Base-by-base conservation (phyloP, 495 filamentous ascomycete genomes). In the Trypethelium eluteriae region DNA sequence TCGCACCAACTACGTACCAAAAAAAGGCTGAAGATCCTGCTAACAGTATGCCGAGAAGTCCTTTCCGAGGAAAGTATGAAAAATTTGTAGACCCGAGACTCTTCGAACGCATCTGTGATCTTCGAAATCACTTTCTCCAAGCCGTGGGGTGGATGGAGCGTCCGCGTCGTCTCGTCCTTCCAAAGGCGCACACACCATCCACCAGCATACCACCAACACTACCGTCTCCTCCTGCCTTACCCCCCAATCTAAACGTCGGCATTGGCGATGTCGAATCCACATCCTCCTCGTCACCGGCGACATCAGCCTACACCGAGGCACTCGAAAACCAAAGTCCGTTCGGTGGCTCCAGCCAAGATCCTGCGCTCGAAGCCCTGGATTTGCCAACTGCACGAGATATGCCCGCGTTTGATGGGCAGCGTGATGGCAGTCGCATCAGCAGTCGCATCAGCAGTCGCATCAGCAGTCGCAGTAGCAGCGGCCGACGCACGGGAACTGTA, bases 301-400 rank as follows among this genome's bases (percentile, higher is more conserved):
- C 49, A 53, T 53, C 49, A 53, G 49, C 49, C 9, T 53, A 53
- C 49, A 53, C 49, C 49, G 49, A 53, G 5, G 49, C 49, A 1
- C n/a, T 53, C 49, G 49, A 53, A 53, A 25, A 9, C n/a, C 49
- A 14, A 14, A 14, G 11, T 14, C 49, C 11, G 5, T 5, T 14
- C 49, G 49, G 18, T 25, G 49, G 41, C 41, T 16, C 41, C 41
- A 46, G 41, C 41, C 25, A 25, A 25, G 25, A 25, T 25, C 25
- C 25, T 25, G 25, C 25, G 25, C 25, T 25, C 25, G 25, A 25
- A 25, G 25, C 25, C 25, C 25, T 25, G 25, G 25, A 25, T 25
- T 25, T 25, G 25, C 25, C 25, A 25, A 25, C 25, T 25, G 25
- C 25, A 25, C 25, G 25, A 25, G 25, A 25, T 25, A 25, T 25